Base-by-base conservation (phyloP, 169 alveolate species). In the Plasmodium inui region DNA sequence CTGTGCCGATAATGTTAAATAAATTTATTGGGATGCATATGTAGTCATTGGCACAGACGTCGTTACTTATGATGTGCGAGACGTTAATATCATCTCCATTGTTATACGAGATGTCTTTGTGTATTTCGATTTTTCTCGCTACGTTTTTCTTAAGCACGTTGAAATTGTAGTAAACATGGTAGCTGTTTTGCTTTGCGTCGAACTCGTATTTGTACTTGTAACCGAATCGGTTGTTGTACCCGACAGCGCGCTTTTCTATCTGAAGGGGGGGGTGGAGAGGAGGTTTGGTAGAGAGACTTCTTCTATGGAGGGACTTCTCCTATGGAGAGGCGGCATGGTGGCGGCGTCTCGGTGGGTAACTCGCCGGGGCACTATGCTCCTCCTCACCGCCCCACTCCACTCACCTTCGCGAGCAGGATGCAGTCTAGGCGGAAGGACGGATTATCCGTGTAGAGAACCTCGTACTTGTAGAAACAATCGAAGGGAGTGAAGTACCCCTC, bases 61-160 rank as follows among this genome's bases (percentile, higher is more conserved):
- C 89, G 10, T 76, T 88, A 41, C 82, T 72, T 26, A 88, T 50
- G 46, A 88, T 88, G 46, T 88, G 94, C 22, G 94, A 88, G 30
- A 88, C 88, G 81, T 88, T 88, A 37, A 88, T 88, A 22, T 88
- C 94, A 79, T 88, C 94, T 57, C 94, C 94, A 88, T 88, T 88
- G 53, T 88, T 88, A 67, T 88, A 88, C 17, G 94, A 88, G 37
- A 88, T 88, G 72, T 88, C 94, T 41, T 88, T 88, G 81, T 88
- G 88, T 53, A 88, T 78, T 57, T 88, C 94, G 5, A 88, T 88
- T 17, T 22, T 88, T 67, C 82, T 76, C 50, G 94, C 32, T 12
- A 61, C n/a, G 50, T 79, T 78, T 14, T 78, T 78, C 26, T 72
- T 88, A 10, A 88, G 44, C 1, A 88, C 94, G 46, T 88, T 88